These are phyloP conservation scores for Solidago caesia DNA, from an alignment of 129 eudicot genomes.

Conservation along the genomic window DNA sequence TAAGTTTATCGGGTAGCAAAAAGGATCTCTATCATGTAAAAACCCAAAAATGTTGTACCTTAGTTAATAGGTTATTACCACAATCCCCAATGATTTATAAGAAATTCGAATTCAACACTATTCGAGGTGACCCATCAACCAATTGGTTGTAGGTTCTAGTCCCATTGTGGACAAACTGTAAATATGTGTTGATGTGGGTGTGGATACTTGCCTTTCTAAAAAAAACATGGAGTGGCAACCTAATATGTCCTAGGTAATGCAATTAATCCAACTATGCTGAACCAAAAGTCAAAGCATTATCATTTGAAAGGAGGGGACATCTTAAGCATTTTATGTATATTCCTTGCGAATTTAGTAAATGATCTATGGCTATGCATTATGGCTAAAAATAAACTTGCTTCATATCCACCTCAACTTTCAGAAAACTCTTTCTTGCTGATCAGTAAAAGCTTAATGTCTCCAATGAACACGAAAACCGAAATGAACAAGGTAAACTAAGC, in stretches of 20 bases:
- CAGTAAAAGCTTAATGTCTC: constrained; percentile 3
- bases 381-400: constrained; percentile 1
- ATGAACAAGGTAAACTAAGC: constrained; percentile 12
- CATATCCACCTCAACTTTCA: not conserved
- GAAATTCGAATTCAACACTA: not conserved
- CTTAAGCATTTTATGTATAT: not conserved
- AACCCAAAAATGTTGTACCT: too few species aligned
- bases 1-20: too few species aligned
- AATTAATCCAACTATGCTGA: not conserved
- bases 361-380: not conserved
- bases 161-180: not conserved
- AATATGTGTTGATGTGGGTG: not conserved
- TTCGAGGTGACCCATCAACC: too few species aligned
- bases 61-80: too few species aligned
- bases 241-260: constrained; percentile 3
- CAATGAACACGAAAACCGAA: constrained; percentile 1
- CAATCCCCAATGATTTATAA: not conserved
- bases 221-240: not conserved
- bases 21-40: too few species aligned
- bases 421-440: constrained; percentile 16
- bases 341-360: not conserved
- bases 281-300: not conserved
- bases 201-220: too few species aligned
- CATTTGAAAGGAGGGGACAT: not conserved
- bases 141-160: too few species aligned